Evolutionary conservation across 2,329 filamentous ascomycete genomes (phyloP).

Genomic region (Pochonia chlamydosporia): DNA sequence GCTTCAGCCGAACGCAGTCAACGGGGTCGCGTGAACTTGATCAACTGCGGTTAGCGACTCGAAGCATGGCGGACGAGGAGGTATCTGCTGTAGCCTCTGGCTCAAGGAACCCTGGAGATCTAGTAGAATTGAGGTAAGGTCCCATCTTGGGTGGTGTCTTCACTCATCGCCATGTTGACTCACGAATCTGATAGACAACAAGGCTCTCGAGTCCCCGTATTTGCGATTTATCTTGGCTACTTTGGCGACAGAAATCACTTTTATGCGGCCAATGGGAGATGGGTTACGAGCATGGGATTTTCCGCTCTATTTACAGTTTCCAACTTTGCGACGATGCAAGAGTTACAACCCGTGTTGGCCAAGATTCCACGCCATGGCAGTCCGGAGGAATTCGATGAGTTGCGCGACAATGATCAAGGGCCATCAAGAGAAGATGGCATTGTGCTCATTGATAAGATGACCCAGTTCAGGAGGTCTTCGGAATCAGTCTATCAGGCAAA

Average conservation of each 20-base stretch:
- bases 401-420: conserved; percentile 29
- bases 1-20: conserved; percentile 25
- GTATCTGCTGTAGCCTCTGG: conserved; percentile 19
- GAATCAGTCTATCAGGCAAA: conserved; percentile 42
- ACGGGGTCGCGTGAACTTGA: conserved; percentile 27
- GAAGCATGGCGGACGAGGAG: conserved; percentile 20
- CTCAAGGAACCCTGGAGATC: conserved; percentile 36
- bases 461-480: conserved; percentile 35
- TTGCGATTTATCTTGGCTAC: conserved; percentile 48
- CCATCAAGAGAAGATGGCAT: conserved; percentile 39
- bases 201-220: conserved; percentile 37
- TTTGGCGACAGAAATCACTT: conserved; percentile 47
- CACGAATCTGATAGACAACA: conserved; percentile 18
- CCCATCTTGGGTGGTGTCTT: neutral
- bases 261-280: conserved; percentile 47
- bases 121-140: conserved; percentile 43
- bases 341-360: conserved; percentile 33
- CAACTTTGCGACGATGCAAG: conserved; percentile 35
- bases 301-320: conserved; percentile 44
- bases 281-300: conserved; percentile 36
- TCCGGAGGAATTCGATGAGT: conserved; percentile 23
- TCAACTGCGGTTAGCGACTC: conserved; percentile 17
- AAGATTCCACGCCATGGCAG: conserved; percentile 22
- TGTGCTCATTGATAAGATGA: conserved; percentile 41
- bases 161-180: conserved; percentile 3